Conservation (phyloP, 257 asterid genomes). For the Apocynum venetum region DNA sequence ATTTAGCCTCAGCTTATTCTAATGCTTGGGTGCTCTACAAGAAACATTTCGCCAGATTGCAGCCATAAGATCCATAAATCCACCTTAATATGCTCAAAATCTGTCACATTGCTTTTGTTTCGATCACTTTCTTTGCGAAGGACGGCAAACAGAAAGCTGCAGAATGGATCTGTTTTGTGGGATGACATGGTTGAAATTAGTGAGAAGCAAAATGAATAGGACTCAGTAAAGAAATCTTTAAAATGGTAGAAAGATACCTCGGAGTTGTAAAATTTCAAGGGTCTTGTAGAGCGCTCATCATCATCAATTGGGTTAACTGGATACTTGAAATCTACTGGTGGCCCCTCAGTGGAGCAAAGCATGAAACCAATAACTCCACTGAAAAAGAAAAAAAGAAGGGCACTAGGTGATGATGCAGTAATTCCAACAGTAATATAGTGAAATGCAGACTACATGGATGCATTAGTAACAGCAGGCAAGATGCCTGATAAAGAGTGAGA, state of each 20-base stretch:
- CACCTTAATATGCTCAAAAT: neutral
- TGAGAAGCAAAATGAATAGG: neutral
- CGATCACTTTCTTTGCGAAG: slow-evolving; percentile 81
- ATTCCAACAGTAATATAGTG: neutral
- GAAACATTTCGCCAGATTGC: neutral
- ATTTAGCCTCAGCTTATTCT: neutral
- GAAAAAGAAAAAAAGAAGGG: slow-evolving; percentile 3
- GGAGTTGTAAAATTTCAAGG: slow-evolving; percentile 72
- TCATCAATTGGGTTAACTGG: slow-evolving; percentile 66
- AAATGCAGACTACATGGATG: neutral
- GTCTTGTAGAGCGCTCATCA: slow-evolving; percentile 33
- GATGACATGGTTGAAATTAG: neutral
- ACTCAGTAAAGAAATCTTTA: neutral
- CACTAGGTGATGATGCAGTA: neutral
- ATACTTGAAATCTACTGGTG: slow-evolving; percentile 64
- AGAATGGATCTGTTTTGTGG: slow-evolving; percentile 56
- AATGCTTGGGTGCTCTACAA: neutral
- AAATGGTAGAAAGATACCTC: slow-evolving; percentile 42
- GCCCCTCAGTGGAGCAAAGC: slow-evolving; percentile 85
- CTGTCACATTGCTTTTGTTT: slow-evolving; percentile 44
- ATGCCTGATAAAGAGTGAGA: no score
- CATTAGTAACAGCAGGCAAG: neutral
- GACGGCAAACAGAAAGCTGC: slow-evolving; percentile 97
- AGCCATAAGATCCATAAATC: neutral
- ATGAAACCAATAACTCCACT: slow-evolving; percentile 90